phyloP scores from a whole-genome alignment of 2,329 filamentous ascomycete genomes.

The Trichothecium roseum region DNA sequence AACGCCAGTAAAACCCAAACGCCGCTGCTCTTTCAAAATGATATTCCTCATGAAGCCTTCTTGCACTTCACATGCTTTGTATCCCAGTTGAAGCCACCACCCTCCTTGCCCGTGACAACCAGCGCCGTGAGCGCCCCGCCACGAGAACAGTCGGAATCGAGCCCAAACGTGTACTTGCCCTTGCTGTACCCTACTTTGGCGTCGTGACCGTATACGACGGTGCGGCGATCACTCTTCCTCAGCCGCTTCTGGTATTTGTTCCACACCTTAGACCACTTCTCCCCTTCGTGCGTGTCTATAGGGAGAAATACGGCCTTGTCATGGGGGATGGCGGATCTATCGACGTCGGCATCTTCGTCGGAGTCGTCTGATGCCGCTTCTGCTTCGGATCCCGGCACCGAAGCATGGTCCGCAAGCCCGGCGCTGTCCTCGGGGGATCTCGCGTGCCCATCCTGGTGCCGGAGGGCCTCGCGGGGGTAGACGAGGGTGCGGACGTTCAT shows the following conservation, averaged over 20 bases:
- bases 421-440: conserved; percentile 8
- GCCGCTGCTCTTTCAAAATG: neutral
- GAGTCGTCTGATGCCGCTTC: too few species aligned
- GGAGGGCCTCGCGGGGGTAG: conserved; percentile 31
- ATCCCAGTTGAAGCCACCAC: conserved; percentile 21
- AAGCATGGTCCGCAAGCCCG: neutral
- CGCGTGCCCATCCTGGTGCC: conserved; percentile 22
- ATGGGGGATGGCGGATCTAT: conserved; percentile 9
- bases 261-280: conserved; percentile 59
- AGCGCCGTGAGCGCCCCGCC: conserved; percentile 69
- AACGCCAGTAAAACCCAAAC: neutral
- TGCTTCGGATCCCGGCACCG: neutral
- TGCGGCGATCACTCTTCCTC: conserved; percentile 32
- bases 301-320: conserved; percentile 24
- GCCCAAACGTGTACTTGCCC: conserved; percentile 64
- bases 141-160: conserved; percentile 75
- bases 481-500: conserved; percentile 90
- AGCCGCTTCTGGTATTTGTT: conserved; percentile 35
- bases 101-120: conserved; percentile 42
- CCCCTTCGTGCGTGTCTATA: conserved; percentile 37
- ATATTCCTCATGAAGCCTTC: conserved; percentile 5
- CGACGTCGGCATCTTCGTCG: conserved; percentile 1
- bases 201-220: conserved; percentile 84
- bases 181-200: conserved; percentile 54
- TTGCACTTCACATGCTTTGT: conserved; percentile 32